These are phyloP conservation scores for Nemania sp. DNA, from an alignment of 2,329 filamentous ascomycete genomes.

Conservation along the genomic window DNA sequence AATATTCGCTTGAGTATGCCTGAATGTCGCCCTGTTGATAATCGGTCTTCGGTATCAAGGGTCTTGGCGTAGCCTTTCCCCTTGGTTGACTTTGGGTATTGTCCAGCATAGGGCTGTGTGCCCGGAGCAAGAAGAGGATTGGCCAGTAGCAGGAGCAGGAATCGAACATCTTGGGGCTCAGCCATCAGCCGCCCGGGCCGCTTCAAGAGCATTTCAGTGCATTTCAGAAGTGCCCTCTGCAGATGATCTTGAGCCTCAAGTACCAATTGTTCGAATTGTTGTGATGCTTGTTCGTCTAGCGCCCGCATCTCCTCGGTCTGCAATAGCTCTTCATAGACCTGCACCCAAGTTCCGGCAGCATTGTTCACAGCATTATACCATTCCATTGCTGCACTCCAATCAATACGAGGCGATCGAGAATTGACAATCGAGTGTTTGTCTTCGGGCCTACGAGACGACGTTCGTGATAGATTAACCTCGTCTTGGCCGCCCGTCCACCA, in stretches of 20 bases:
- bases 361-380: conserved; percentile 77
- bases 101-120: conserved; percentile 46
- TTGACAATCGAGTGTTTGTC: conserved; percentile 50
- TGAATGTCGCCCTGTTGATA: conserved; percentile 65
- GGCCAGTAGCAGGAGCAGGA: conserved; percentile 74
- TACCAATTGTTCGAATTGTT: conserved; percentile 51
- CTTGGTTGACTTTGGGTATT: conserved; percentile 42
- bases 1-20: conserved; percentile 84
- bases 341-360: conserved; percentile 68
- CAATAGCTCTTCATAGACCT: conserved; percentile 59
- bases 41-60: conserved; percentile 26
- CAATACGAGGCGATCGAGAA: conserved; percentile 67
- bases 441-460: conserved; percentile 41
- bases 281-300: conserved; percentile 43
- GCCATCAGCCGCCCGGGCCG: conserved; percentile 72
- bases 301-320: conserved; percentile 39
- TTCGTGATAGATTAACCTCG: conserved; percentile 40
- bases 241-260: conserved; percentile 67
- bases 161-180: conserved; percentile 71
- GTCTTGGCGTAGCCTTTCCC: conserved; percentile 21
- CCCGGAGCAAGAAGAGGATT: conserved; percentile 73
- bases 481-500: conserved; percentile 75
- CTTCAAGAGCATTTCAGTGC: conserved; percentile 77
- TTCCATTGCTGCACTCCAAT: conserved; percentile 70
- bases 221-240: conserved; percentile 73